These are phyloP conservation scores for Cornus suecica DNA, from an alignment of 148 eudicot genomes.

Conservation along the genomic window DNA sequence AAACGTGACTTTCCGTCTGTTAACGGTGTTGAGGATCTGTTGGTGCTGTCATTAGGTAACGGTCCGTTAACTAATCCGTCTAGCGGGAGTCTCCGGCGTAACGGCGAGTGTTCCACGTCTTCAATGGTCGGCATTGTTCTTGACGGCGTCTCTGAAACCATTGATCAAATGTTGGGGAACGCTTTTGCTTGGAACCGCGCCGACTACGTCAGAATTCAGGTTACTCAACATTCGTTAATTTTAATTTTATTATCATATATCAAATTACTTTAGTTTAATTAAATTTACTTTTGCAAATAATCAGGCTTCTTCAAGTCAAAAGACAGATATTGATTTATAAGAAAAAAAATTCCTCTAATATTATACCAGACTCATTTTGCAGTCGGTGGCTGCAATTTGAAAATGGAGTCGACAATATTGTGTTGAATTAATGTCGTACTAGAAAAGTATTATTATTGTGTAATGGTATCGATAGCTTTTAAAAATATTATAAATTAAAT, in stretches of 20 bases:
- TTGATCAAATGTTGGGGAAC: constrained; percentile 89
- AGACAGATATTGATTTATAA: no score
- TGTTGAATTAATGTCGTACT: no score
- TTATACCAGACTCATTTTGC: no score
- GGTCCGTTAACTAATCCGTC: constrained; percentile 23
- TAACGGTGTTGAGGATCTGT: constrained; percentile 56
- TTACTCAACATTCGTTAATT: constrained; percentile 4
- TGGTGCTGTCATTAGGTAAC: constrained; percentile 57
- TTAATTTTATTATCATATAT: background rate
- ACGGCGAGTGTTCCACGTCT: constrained; percentile 44
- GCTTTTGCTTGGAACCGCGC: constrained; percentile 79
- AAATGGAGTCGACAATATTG: no score
- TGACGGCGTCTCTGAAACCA: constrained; percentile 89
- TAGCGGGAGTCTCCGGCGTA: constrained; percentile 19
- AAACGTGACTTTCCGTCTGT: constrained; percentile 57
- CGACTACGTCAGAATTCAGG: constrained; percentile 92
- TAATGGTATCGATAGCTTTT: no score
- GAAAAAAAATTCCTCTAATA: no score
- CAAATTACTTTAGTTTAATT: background rate
- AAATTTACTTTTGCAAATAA: no score
- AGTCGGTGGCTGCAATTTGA: no score
- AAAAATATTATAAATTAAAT: no score
- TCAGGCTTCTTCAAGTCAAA: no score
- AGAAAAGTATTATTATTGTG: no score
- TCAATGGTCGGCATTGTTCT: constrained; percentile 58